These are phyloP conservation scores for Termitomyces sp. DNA, from an alignment of 768 basidiomycete species.

Conservation along the genomic window DNA sequence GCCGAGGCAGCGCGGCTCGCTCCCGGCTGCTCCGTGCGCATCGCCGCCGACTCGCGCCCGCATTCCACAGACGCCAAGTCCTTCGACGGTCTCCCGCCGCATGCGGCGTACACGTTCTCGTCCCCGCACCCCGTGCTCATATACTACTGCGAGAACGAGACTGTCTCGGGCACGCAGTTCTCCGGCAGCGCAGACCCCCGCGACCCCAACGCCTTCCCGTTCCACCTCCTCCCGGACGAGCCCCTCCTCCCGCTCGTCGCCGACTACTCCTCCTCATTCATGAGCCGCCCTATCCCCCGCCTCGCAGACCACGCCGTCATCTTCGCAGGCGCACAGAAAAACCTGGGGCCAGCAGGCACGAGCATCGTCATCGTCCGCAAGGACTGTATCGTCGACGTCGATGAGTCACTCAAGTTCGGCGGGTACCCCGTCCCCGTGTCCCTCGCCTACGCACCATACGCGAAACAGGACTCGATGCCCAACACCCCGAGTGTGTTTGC, in stretches of 20 bases:
- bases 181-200: constrained; percentile 38
- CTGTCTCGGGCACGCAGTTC: constrained; percentile 92
- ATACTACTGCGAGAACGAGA: constrained; percentile 99
- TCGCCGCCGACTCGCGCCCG: constrained; percentile 66
- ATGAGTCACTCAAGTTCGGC: constrained; percentile 70
- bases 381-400: constrained; percentile 88
- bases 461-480: constrained; percentile 71
- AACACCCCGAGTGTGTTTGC: constrained; percentile 93
- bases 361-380: constrained; percentile 93
- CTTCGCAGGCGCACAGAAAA: constrained; percentile 98
- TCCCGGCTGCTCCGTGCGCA: constrained; percentile 48
- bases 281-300: constrained; percentile 87
- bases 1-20: constrained; percentile 77
- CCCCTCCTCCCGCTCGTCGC: constrained; percentile 79
- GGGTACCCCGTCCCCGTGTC: constrained; percentile 72
- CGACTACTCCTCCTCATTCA: constrained; percentile 96
- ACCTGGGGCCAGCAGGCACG: constrained; percentile 90
- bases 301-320: constrained; percentile 90
- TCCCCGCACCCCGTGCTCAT: constrained; percentile 78
- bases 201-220: constrained; percentile 72
- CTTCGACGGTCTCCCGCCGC: constrained; percentile 77
- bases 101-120: constrained; percentile 70
- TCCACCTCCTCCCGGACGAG: constrained; percentile 56
- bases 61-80: constrained; percentile 62
- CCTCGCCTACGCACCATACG: constrained; percentile 79